Evolutionary conservation across 2,329 filamentous ascomycete species (phyloP).

Genomic region (Alternaria arborescens): DNA sequence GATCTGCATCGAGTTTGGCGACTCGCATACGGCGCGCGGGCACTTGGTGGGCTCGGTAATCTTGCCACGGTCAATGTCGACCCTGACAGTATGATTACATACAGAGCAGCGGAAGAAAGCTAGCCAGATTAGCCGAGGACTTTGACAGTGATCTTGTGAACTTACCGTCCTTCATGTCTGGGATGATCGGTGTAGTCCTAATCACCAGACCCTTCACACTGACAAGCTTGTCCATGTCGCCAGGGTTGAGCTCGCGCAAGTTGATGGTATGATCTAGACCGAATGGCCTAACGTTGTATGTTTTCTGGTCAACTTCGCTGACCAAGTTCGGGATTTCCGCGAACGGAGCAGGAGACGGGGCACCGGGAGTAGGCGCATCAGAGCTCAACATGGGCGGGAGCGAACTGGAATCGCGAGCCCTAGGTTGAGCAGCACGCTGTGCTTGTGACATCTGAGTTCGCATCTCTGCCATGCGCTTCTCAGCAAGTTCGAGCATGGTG

Average conservation of each 20-base stretch:
- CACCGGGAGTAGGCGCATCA: constrained; percentile 65
- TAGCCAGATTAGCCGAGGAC: constrained; percentile 32
- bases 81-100: constrained; percentile 89
- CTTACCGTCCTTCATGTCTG: constrained; percentile 90
- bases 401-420: constrained; percentile 68
- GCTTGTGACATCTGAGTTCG: constrained; percentile 65
- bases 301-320: constrained; percentile 78
- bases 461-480: constrained; percentile 77
- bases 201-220: constrained; percentile 97
- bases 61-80: constrained; percentile 93
- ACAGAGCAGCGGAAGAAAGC: constrained; percentile 96
- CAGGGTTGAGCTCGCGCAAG: constrained; percentile 91
- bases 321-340: constrained; percentile 72
- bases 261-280: constrained; percentile 88
- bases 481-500: constrained; percentile 87
- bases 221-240: constrained; percentile 96
- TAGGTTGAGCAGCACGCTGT: constrained; percentile 57
- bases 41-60: constrained; percentile 94
- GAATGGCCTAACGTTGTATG: constrained; percentile 88
- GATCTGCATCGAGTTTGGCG: constrained; percentile 97
- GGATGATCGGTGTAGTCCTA: constrained; percentile 92
- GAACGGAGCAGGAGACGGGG: constrained; percentile 42
- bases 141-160: neutral
- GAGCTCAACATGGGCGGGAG: constrained; percentile 82
- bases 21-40: constrained; percentile 79